phyloP scores from a whole-genome alignment of 2,329 filamentous ascomycete genomes.

The Microcyclospora tardicrescens region DNA sequence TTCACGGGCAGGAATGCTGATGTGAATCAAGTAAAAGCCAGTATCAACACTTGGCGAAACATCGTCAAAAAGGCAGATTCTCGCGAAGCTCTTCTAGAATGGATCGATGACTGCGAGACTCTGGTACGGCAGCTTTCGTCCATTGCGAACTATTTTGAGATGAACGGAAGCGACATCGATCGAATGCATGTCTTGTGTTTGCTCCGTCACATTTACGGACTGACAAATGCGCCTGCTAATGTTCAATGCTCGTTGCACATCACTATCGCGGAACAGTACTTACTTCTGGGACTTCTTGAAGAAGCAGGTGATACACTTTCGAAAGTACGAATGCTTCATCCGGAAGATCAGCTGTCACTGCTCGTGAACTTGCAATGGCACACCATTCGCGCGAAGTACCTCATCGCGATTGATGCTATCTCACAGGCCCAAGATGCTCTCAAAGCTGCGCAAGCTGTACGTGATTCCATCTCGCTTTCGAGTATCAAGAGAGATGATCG shows the following conservation, averaged over 20 bases:
- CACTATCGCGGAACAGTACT: slow-evolving; percentile 41
- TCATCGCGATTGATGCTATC: slow-evolving; percentile 10
- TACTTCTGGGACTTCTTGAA: slow-evolving; percentile 47
- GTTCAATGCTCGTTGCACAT: neutral
- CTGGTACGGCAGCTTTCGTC: slow-evolving; percentile 41
- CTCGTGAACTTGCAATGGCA: slow-evolving; percentile 33
- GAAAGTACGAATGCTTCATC: slow-evolving; percentile 41
- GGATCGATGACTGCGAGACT: slow-evolving; percentile 38
- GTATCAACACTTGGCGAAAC: slow-evolving; percentile 26
- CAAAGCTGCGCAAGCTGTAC: slow-evolving; percentile 7
- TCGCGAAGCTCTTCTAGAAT: slow-evolving; percentile 28
- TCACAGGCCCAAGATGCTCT: slow-evolving; percentile 9
- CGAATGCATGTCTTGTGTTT: slow-evolving; percentile 7
- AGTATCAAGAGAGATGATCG: slow-evolving; percentile 10
- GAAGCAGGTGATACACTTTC: slow-evolving; percentile 46
- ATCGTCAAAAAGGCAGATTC: slow-evolving; percentile 21
- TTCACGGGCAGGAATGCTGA: slow-evolving; percentile 26
- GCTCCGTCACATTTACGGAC: slow-evolving; percentile 2
- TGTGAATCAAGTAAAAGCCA: slow-evolving; percentile 17
- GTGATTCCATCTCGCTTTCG: slow-evolving; percentile 7
- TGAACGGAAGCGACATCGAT: slow-evolving; percentile 40
- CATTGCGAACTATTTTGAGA: slow-evolving; percentile 43
- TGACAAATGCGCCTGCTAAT: neutral
- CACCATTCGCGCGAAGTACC: slow-evolving; percentile 11
- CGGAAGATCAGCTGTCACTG: slow-evolving; percentile 27